phyloP scores from a whole-genome alignment of 345 rosid species.

The Excoecaria agallocha region DNA sequence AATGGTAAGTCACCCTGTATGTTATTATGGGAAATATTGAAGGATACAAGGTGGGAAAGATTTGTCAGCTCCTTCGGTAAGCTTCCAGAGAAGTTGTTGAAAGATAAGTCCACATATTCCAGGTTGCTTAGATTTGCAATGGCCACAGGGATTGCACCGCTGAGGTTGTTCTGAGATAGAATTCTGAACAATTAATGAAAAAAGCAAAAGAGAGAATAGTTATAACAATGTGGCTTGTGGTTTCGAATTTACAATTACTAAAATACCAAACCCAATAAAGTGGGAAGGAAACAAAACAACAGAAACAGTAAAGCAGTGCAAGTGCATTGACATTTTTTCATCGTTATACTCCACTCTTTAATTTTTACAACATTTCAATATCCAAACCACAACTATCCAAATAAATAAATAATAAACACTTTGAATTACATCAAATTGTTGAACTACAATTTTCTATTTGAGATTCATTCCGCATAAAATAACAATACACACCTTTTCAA shows the following conservation, averaged over 20 bases:
- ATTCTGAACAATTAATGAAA: slow-evolving; percentile 18
- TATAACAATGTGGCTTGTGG: not conserved
- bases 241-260: not conserved
- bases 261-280: not conserved
- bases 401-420: not conserved
- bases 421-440: not conserved
- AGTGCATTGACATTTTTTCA: not conserved
- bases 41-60: slow-evolving; percentile 29
- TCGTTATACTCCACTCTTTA: not conserved
- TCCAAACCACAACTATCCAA: not conserved
- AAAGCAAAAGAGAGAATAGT: not conserved
- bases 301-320: not conserved
- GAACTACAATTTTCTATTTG: not conserved
- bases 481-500: not conserved
- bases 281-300: not conserved
- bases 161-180: slow-evolving; percentile 26
- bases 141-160: slow-evolving; percentile 26
- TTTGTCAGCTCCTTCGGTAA: slow-evolving; percentile 31
- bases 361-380: not conserved
- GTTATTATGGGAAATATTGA: slow-evolving; percentile 32
- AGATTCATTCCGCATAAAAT: not conserved
- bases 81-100: slow-evolving; percentile 29
- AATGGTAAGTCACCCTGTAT: slow-evolving; percentile 31
- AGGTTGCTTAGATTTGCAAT: slow-evolving; percentile 31
- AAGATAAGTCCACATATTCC: slow-evolving; percentile 27